Conservation (phyloP, 2,329 filamentous ascomycete genomes). For the Cercospora janseana region DNA sequence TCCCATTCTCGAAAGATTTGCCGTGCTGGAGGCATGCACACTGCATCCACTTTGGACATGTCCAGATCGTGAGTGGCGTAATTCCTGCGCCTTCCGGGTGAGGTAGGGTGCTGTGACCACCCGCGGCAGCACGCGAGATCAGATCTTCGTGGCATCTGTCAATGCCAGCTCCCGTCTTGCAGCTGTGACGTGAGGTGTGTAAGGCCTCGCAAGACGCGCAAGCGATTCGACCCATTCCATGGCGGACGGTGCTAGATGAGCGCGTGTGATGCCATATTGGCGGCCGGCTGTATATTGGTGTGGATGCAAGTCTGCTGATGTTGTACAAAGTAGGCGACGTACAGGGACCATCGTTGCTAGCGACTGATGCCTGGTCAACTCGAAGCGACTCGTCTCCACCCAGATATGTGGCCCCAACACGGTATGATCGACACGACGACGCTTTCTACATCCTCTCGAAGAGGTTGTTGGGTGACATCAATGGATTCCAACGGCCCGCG, state of each 20-base stretch:
- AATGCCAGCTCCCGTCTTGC: constrained; percentile 19
- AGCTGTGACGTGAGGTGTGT: constrained; percentile 9
- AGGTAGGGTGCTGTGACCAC: constrained; percentile 23
- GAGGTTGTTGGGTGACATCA: constrained; percentile 15
- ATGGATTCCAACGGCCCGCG: too few species aligned
- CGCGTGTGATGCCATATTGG: constrained; percentile 14
- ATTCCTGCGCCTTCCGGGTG: constrained; percentile 12
- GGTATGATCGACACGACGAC: constrained; percentile 14
- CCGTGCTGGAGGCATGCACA: constrained; percentile 26
- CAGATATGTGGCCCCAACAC: constrained; percentile 16
- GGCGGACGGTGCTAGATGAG: neutral
- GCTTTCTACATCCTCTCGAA: constrained; percentile 6
- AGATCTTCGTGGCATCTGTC: constrained; percentile 25
- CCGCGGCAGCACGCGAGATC: constrained; percentile 23
- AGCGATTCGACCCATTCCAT: too few species aligned
- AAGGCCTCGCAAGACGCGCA: too few species aligned
- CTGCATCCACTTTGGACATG: constrained; percentile 14
- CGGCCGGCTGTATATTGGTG: constrained; percentile 23
- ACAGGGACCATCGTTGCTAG: constrained; percentile 23
- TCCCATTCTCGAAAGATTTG: constrained; percentile 18
- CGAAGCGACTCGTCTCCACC: constrained; percentile 25
- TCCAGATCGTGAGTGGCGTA: constrained; percentile 20
- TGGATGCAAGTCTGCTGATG: constrained; percentile 15
- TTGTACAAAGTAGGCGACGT: constrained; percentile 12
- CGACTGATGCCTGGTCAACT: constrained; percentile 17